A percentile compares a stretch with the other conserved stretches of the same genome.
These are phyloP conservation scores for Beauveria caledonica DNA, from an alignment of 2,329 filamentous ascomycete genomes.

Conservation along the genomic window DNA sequence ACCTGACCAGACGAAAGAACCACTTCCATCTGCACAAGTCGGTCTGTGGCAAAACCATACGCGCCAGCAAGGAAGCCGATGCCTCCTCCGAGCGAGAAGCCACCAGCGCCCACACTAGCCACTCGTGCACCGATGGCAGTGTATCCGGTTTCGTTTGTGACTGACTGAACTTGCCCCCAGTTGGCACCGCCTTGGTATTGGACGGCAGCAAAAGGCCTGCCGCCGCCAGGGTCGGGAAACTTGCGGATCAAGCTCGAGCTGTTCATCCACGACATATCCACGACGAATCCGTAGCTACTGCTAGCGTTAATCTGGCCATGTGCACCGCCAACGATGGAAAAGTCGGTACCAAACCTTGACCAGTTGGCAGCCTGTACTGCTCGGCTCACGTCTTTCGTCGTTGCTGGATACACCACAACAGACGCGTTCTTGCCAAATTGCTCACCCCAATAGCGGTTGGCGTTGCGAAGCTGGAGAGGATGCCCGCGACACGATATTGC, in stretches of 20 bases:
- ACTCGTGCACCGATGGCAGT: constrained; percentile 29
- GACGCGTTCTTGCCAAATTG: constrained; percentile 13
- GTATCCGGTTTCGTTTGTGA: constrained; percentile 12
- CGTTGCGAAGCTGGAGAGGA: constrained; percentile 11
- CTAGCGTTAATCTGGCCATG: constrained; percentile 8
- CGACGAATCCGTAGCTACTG: constrained; percentile 9
- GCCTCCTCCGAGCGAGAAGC: constrained; percentile 38
- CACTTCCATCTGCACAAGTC: constrained; percentile 33
- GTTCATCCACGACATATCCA: constrained; percentile 13
- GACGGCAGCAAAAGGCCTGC: background rate
- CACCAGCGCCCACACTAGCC: constrained; percentile 34
- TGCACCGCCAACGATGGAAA: constrained; percentile 11
- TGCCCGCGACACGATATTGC: constrained; percentile 11
- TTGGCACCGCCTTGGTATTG: constrained; percentile 13
- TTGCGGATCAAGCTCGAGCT: background rate
- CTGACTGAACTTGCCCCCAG: constrained; percentile 12
- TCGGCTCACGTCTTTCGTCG: constrained; percentile 9
- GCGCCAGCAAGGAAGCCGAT: constrained; percentile 38
- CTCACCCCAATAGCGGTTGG: constrained; percentile 12
- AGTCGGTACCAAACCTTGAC: constrained; percentile 2
- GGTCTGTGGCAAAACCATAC: constrained; percentile 38
- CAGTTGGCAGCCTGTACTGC: constrained; percentile 6
- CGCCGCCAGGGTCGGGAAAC: background rate
- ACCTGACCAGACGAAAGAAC: constrained; percentile 37
- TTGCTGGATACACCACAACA: constrained; percentile 11